Percentiles rank a stretch among this genome's conserved stretches.
Conservation (phyloP, 176 grass and related monocot species). For the Avena insularis region DNA sequence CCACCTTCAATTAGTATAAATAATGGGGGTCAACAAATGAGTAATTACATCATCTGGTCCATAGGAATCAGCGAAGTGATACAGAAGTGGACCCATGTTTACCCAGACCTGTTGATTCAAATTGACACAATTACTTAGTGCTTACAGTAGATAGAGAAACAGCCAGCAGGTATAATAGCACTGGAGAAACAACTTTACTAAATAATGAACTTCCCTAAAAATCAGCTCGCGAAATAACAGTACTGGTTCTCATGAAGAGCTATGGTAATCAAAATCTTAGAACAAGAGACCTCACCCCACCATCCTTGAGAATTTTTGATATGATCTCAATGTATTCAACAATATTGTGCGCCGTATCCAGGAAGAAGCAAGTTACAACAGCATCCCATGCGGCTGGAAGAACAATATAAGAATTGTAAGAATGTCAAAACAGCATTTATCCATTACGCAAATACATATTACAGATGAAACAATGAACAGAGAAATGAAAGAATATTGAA, state of each 20-base stretch:
- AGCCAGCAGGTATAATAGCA: neutral
- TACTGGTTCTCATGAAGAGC: conserved; percentile 30
- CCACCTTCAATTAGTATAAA: conserved; percentile 9
- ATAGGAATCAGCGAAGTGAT: conserved; percentile 94
- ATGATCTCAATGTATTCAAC: conserved; percentile 98
- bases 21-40: neutral
- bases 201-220: conserved; percentile 32
- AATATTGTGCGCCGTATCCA: conserved; percentile 96
- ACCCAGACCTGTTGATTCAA: conserved; percentile 85
- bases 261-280: conserved; percentile 13
- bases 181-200: neutral
- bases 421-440: conserved; percentile 29
- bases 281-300: conserved; percentile 68
- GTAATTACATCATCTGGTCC: conserved; percentile 82
- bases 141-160: conserved; percentile 21
- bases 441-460: conserved; percentile 22
- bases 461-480: conserved; percentile 26
- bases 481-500: conserved; percentile 4
- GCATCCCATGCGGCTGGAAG: conserved; percentile 93
- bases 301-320: conserved; percentile 91
- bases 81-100: conserved; percentile 90
- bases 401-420: conserved; percentile 26
- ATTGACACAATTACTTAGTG: conserved; percentile 21
- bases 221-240: neutral
- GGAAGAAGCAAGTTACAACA: conserved; percentile 97